These are phyloP conservation scores for Ceratocystis smalleyi DNA, from an alignment of 2,329 filamentous ascomycete genomes.

Conservation along the genomic window DNA sequence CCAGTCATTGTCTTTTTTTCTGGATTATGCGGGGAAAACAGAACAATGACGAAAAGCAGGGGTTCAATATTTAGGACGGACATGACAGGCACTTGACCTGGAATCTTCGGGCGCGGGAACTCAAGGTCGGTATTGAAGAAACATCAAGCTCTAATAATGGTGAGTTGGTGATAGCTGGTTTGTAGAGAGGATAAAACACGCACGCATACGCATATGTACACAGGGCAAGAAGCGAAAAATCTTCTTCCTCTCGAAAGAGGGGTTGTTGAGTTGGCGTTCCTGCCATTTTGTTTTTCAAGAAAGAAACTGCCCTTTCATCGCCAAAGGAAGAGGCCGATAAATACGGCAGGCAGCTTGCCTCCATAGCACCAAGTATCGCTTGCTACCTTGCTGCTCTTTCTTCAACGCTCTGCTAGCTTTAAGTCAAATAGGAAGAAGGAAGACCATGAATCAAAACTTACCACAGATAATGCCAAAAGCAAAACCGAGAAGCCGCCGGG, in stretches of 20 bases:
- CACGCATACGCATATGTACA: neutral
- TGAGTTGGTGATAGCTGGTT: neutral
- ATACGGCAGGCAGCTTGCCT: no score
- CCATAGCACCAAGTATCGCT: no score
- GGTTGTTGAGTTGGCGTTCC: neutral
- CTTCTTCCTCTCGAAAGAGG: neutral
- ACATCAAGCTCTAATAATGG: neutral
- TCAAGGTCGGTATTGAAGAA: neutral
- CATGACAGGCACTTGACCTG: neutral
- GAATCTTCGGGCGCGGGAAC: neutral
- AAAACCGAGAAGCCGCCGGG: conserved; percentile 10
- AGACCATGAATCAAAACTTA: conserved; percentile 1
- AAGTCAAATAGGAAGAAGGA: no score
- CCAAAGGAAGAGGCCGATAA: no score
- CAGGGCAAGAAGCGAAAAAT: neutral
- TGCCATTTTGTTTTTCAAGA: neutral
- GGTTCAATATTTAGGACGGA: no score
- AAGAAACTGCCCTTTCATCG: neutral
- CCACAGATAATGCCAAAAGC: conserved; percentile 8
- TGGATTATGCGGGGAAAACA: neutral
- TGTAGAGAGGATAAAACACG: neutral
- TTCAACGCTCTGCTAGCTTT: no score
- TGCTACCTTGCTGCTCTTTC: no score
- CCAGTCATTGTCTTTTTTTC: neutral
- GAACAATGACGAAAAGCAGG: neutral